phyloP scores from a whole-genome alignment of 2,329 filamentous ascomycete genomes.

The Colletotrichum higginsianum region DNA sequence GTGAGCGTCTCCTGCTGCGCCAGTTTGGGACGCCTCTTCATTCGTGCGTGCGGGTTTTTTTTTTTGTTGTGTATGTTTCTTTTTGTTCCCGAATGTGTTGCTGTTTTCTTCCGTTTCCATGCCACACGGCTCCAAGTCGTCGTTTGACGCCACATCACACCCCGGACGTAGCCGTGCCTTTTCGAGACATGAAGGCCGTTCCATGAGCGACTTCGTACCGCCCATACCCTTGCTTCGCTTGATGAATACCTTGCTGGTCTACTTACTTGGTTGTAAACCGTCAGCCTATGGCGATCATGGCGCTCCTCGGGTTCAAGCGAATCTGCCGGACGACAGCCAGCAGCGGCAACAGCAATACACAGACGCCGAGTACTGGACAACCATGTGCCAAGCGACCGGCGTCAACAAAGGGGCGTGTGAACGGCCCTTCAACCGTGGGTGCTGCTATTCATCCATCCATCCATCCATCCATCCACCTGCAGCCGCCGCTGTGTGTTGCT shows the following conservation, averaged over 20 bases:
- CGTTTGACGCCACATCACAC: conserved; percentile 28
- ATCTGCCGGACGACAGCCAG: conserved; percentile 6
- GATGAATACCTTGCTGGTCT: conserved; percentile 9
- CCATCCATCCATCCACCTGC: conserved; percentile 31
- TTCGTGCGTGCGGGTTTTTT: conserved; percentile 14
- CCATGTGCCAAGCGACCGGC: conserved; percentile 30
- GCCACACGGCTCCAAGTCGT: conserved; percentile 10
- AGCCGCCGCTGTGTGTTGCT: conserved; percentile 32
- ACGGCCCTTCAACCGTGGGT: conserved; percentile 15
- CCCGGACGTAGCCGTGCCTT: conserved; percentile 28
- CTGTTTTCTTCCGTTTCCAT: conserved; percentile 28
- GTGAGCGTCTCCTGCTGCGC: conserved; percentile 30
- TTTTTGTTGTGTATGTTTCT: background rate
- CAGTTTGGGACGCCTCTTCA: conserved; percentile 21
- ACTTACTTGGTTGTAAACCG: background rate
- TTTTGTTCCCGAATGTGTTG: conserved; percentile 19
- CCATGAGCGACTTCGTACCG: conserved; percentile 12
- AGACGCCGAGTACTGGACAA: background rate
- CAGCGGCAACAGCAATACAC: conserved; percentile 23
- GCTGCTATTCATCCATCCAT: conserved; percentile 11
- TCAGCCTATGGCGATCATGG: conserved; percentile 34
- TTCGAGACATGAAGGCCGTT: conserved; percentile 4
- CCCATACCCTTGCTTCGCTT: background rate
- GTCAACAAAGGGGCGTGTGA: conserved; percentile 22
- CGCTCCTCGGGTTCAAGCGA: conserved; percentile 29